These are phyloP conservation scores for Odontarrhena argentea DNA, from an alignment of 345 rosid species.

Conservation along the genomic window DNA sequence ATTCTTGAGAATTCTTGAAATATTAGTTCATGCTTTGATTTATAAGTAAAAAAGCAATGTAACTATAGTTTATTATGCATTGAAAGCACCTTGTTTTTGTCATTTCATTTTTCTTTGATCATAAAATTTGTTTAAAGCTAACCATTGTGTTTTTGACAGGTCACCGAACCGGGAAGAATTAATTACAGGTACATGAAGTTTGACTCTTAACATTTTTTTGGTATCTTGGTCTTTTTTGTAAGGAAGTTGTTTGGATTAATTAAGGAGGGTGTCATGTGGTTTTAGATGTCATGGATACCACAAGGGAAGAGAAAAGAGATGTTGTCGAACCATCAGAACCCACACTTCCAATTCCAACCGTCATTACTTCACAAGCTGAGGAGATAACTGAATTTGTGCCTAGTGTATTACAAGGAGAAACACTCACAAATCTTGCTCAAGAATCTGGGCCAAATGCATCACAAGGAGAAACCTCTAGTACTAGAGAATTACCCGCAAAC, in stretches of 20 bases:
- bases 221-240: background rate
- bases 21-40: background rate
- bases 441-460: constrained; percentile 41
- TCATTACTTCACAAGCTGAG: constrained; percentile 62
- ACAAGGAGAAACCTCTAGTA: constrained; percentile 52
- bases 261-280: constrained; percentile 65
- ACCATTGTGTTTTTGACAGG: constrained; percentile 26
- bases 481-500: constrained; percentile 39
- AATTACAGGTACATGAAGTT: constrained; percentile 22
- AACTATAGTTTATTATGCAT: background rate
- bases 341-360: constrained; percentile 50
- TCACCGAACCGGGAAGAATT: background rate
- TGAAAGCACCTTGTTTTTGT: background rate
- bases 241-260: constrained; percentile 48
- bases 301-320: constrained; percentile 64
- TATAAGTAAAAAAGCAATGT: background rate
- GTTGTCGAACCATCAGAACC: constrained; percentile 55
- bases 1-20: no score
- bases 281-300: constrained; percentile 47
- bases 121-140: background rate
- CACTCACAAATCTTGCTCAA: constrained; percentile 55
- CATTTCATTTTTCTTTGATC: background rate
- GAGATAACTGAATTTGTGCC: constrained; percentile 62
- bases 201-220: constrained; percentile 5
- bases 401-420: constrained; percentile 63